Percentiles rank a stretch among this genome's conserved stretches.
phyloP scores from a whole-genome alignment of 306 rosid genomes.

The Gastrolobium bilobum region DNA sequence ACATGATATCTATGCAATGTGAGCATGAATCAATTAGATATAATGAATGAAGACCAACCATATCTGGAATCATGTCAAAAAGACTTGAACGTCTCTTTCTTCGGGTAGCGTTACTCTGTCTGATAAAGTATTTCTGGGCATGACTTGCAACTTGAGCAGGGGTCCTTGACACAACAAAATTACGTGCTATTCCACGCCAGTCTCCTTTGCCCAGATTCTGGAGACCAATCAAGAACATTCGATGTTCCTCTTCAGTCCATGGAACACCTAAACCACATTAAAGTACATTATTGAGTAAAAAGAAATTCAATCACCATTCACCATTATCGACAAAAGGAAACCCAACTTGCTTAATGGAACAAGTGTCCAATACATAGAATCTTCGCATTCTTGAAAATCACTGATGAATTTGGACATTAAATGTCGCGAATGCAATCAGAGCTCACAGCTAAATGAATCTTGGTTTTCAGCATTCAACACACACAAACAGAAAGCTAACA shows the following conservation, averaged over 20 bases:
- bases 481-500: too few relatives aligned
- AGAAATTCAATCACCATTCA: conserved; percentile 10
- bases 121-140: conserved; percentile 95
- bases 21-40: conserved; percentile 31
- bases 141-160: conserved; percentile 99
- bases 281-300: conserved; percentile 22
- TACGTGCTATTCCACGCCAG: conserved; percentile 98
- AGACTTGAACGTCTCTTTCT: conserved; percentile 98
- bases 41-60: conserved; percentile 67
- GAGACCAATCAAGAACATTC: conserved; percentile 88
- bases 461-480: too few relatives aligned
- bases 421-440: too few relatives aligned
- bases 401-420: neutral
- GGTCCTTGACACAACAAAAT: conserved; percentile 82
- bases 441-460: too few relatives aligned
- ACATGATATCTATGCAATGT: neutral
- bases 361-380: neutral
- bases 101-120: conserved; percentile 83
- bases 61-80: conserved; percentile 91
- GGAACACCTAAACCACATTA: conserved; percentile 78
- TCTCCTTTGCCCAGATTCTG: conserved; percentile 97
- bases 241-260: conserved; percentile 98
- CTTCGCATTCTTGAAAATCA: too few relatives aligned
- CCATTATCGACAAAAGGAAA: neutral
- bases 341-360: conserved; percentile 18